A percentile compares a stretch with the other conserved stretches of the same genome.
These are phyloP conservation scores for Eremothecium sinecaudum DNA, from an alignment of 1,139 yeast genomes.

Conservation along the genomic window DNA sequence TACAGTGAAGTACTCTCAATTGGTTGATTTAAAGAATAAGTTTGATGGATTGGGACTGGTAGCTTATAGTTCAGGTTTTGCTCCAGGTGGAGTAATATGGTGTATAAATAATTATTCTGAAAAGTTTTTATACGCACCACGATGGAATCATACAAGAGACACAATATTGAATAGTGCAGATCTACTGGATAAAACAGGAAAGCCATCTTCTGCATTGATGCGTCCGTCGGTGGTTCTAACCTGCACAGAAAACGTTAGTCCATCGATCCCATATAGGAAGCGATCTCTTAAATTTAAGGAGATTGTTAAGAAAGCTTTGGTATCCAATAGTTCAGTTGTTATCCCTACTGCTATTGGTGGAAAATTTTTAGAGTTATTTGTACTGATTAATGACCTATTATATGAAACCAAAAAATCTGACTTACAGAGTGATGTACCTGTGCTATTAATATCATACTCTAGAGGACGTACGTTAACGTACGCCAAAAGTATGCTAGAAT, in stretches of 20 bases:
- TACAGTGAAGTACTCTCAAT: constrained; percentile 71
- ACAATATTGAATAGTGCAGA: constrained; percentile 77
- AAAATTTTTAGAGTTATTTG: constrained; percentile 69
- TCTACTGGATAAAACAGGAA: constrained; percentile 43
- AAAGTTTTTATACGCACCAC: constrained; percentile 75
- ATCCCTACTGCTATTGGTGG: constrained; percentile 82
- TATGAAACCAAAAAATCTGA: constrained; percentile 22
- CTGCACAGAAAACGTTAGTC: constrained; percentile 50
- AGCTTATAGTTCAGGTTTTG: constrained; percentile 86
- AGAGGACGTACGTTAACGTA: constrained; percentile 72
- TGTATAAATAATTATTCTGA: constrained; percentile 64
- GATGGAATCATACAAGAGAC: constrained; percentile 93
- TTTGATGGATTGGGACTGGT: constrained; percentile 61
- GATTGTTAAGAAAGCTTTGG: constrained; percentile 47
- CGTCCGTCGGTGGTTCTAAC: constrained; percentile 84
- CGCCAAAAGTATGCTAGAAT: constrained; percentile 85
- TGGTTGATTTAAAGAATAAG: constrained; percentile 45
- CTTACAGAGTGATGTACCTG: constrained; percentile 41
- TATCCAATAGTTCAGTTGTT: constrained; percentile 59
- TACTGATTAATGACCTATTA: constrained; percentile 48
- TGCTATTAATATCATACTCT: constrained; percentile 64
- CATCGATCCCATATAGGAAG: constrained; percentile 53
- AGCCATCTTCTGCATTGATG: constrained; percentile 53
- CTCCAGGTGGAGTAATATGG: constrained; percentile 86
- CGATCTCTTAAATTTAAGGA: constrained; percentile 58